Evolutionary conservation across 2,329 filamentous ascomycete species (phyloP).

Genomic region (Fusarium irregulare): DNA sequence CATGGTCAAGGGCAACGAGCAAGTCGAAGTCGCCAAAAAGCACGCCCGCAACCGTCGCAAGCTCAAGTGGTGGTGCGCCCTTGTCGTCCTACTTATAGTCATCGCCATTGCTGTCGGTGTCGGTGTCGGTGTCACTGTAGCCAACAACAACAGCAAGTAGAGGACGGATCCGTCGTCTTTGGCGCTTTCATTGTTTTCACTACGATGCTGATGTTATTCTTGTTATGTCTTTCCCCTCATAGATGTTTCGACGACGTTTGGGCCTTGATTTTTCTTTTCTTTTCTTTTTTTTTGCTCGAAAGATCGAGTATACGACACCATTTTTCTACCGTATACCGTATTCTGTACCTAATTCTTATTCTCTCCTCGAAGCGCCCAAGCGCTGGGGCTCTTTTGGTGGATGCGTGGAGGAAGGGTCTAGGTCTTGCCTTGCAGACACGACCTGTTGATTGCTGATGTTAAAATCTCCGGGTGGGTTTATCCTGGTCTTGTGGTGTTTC

Average conservation of each 20-base stretch:
- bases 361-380: slow-evolving; percentile 28
- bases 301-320: slow-evolving; percentile 31
- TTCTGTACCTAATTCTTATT: slow-evolving; percentile 43
- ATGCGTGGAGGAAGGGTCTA: slow-evolving; percentile 15
- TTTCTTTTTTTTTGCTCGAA: background rate
- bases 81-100: slow-evolving; percentile 69
- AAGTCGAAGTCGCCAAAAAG: slow-evolving; percentile 75
- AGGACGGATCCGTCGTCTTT: background rate
- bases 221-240: slow-evolving; percentile 34
- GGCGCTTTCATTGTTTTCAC: slow-evolving; percentile 5
- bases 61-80: slow-evolving; percentile 84
- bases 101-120: slow-evolving; percentile 66
- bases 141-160: slow-evolving; percentile 39
- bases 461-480: slow-evolving; percentile 19
- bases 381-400: slow-evolving; percentile 27
- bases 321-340: slow-evolving; percentile 27
- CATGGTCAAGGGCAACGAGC: slow-evolving; percentile 74
- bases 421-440: slow-evolving; percentile 8
- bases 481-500: slow-evolving; percentile 16
- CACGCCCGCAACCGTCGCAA: slow-evolving; percentile 74
- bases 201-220: slow-evolving; percentile 28
- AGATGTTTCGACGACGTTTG: slow-evolving; percentile 40
- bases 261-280: slow-evolving; percentile 8
- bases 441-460: slow-evolving; percentile 22
- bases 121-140: slow-evolving; percentile 62